Percentiles rank a stretch among this genome's conserved stretches.
Evolutionary conservation across 192 early-diverging fungal species (phyloP).

Genomic region (Backusella macrospora): DNA sequence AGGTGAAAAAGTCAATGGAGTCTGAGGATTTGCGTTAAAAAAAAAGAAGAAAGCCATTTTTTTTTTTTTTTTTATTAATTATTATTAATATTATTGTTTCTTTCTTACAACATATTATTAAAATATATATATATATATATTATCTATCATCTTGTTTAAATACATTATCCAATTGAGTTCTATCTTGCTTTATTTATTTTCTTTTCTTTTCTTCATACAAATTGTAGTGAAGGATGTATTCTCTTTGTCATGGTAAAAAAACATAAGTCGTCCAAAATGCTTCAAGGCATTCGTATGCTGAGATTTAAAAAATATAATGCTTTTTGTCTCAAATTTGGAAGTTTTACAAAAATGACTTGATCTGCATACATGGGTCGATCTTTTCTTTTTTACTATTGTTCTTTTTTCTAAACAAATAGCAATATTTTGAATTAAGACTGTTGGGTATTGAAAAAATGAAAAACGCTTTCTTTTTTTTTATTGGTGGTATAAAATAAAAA

Average conservation of each 20-base stretch:
- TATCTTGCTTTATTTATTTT: neutral
- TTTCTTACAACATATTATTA: neutral
- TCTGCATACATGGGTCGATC: neutral
- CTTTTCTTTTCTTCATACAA: too few species aligned
- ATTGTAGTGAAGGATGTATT: too few species aligned
- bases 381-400: too few species aligned
- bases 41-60: neutral
- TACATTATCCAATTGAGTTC: neutral
- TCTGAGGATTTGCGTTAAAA: constrained; percentile 25
- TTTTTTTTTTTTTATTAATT: neutral
- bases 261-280: neutral
- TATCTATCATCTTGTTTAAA: neutral
- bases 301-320: neutral
- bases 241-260: neutral
- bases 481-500: too few species aligned
- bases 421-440: too few species aligned
- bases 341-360: neutral
- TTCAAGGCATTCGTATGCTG: neutral
- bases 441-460: too few species aligned
- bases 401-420: too few species aligned
- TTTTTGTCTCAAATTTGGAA: neutral
- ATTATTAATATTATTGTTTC: neutral
- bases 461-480: too few species aligned
- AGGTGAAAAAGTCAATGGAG: constrained; percentile 84
- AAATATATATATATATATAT: too few species aligned